Evolutionary conservation across 164 flowering plant species (phyloP).

Genomic region (Buxus sempervirens): DNA sequence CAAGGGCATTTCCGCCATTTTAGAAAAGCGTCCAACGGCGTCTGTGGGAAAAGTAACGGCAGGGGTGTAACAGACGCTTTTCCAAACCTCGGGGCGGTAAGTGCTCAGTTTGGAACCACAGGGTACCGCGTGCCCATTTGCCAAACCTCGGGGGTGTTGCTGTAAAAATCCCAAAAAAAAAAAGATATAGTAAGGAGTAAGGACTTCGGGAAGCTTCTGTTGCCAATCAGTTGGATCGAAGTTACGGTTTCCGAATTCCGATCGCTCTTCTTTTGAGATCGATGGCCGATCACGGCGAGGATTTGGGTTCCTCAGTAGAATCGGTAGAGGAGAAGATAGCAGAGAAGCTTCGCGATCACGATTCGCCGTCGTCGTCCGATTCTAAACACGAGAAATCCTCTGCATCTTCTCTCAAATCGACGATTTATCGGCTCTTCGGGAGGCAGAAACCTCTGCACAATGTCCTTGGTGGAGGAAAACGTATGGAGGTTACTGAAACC

Average conservation of each 20-base stretch:
- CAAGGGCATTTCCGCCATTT: too few relatives aligned
- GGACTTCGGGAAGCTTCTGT: too few relatives aligned
- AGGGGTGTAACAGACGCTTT: too few relatives aligned
- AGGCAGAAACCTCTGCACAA: conserved; percentile 73
- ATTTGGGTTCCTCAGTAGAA: conserved; percentile 28
- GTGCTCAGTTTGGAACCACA: too few relatives aligned
- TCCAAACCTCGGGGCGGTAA: too few relatives aligned
- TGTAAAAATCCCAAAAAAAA: too few relatives aligned
- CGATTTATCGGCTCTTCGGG: conserved; percentile 57
- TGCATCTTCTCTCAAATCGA: conserved; percentile 37
- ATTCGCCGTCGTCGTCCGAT: conserved; percentile 36
- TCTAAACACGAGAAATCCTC: conserved; percentile 17
- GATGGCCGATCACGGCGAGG: conserved; percentile 25
- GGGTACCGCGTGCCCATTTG: too few relatives aligned
- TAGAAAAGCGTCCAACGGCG: too few relatives aligned
- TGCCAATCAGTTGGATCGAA: background rate
- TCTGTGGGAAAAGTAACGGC: too few relatives aligned
- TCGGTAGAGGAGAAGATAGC: conserved; percentile 56
- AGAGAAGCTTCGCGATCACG: conserved; percentile 56
- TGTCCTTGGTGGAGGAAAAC: conserved; percentile 80
- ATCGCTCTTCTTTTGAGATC: background rate
- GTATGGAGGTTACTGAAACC: conserved; percentile 26
- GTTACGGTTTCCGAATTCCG: conserved; percentile 11
- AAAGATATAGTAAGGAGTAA: too few relatives aligned
- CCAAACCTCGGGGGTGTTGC: too few relatives aligned